Conservation (phyloP, 352 stramenopile species). For the Globisporangium carolinianum region DNA sequence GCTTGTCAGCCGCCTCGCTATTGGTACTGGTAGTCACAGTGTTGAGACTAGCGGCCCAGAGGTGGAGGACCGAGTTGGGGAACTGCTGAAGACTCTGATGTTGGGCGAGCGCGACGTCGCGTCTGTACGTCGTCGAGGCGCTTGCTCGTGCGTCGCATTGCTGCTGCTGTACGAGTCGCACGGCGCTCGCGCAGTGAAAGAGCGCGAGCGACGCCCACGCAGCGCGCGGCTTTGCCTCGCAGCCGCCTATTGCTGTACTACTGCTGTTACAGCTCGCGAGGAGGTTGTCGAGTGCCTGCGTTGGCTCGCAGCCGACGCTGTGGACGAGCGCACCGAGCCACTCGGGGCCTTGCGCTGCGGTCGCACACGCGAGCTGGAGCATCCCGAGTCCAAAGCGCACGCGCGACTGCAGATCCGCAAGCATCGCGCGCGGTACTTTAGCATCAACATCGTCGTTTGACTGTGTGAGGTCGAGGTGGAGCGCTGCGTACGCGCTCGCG, state of each 20-base stretch:
- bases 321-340: slow-evolving; percentile 18
- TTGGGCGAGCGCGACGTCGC: slow-evolving; percentile 11
- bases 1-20: not conserved
- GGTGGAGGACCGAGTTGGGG: slow-evolving; percentile 26
- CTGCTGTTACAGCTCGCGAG: slow-evolving; percentile 12
- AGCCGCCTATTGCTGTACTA: not conserved
- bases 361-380: slow-evolving; percentile 22
- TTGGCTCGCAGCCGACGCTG: slow-evolving; percentile 16
- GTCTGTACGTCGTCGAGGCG: too few relatives aligned
- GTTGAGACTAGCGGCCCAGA: slow-evolving; percentile 20
- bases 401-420: slow-evolving; percentile 12
- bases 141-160: too few relatives aligned
- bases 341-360: slow-evolving; percentile 19
- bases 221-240: slow-evolving; percentile 9
- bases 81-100: slow-evolving; percentile 14
- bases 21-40: not conserved
- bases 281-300: slow-evolving; percentile 20
- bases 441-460: not conserved
- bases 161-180: slow-evolving; percentile 20
- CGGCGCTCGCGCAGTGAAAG: slow-evolving; percentile 18
- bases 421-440: slow-evolving; percentile 9
- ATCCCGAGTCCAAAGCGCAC: slow-evolving; percentile 27
- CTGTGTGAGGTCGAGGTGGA: slow-evolving; percentile 14
- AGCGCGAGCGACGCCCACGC: slow-evolving; percentile 28
- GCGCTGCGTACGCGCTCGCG: slow-evolving; percentile 16